phyloP scores from a whole-genome alignment of 371 early-diverging fungal species.

The Circinella umbellata region DNA sequence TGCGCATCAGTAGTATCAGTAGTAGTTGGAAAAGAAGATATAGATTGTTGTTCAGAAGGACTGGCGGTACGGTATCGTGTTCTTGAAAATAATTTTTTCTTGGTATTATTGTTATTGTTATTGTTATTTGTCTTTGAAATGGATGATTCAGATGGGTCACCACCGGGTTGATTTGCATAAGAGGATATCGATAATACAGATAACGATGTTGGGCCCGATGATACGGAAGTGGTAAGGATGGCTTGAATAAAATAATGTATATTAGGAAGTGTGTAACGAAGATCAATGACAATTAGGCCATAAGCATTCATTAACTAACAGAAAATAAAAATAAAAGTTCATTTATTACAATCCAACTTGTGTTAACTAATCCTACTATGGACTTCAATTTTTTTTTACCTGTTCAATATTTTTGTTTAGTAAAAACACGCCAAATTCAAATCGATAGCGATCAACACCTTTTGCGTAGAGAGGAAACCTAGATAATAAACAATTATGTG shows the following conservation, averaged over 20 bases:
- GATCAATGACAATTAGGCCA: conserved; percentile 73
- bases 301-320: conserved; percentile 74
- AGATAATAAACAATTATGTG: conserved; percentile 3
- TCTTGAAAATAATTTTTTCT: conserved; percentile 1
- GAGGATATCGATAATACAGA: conserved; percentile 56
- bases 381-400: conserved; percentile 68
- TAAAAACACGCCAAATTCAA: conserved; percentile 86
- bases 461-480: conserved; percentile 81
- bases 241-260: conserved; percentile 70
- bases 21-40: neutral
- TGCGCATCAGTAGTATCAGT: neutral
- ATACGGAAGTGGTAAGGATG: conserved; percentile 57
- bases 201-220: conserved; percentile 45
- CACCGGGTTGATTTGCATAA: conserved; percentile 31
- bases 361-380: neutral
- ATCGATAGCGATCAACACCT: conserved; percentile 73
- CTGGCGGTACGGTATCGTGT: neutral
- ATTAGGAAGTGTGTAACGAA: conserved; percentile 82
- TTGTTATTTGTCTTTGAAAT: too few species aligned
- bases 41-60: neutral
- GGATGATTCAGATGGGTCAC: neutral
- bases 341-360: neutral
- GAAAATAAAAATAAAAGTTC: neutral
- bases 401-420: conserved; percentile 89
- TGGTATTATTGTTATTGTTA: neutral